Evolutionary conservation across 371 early-diverging fungal genomes (phyloP).

Genomic region (Actinomortierella wolfii): DNA sequence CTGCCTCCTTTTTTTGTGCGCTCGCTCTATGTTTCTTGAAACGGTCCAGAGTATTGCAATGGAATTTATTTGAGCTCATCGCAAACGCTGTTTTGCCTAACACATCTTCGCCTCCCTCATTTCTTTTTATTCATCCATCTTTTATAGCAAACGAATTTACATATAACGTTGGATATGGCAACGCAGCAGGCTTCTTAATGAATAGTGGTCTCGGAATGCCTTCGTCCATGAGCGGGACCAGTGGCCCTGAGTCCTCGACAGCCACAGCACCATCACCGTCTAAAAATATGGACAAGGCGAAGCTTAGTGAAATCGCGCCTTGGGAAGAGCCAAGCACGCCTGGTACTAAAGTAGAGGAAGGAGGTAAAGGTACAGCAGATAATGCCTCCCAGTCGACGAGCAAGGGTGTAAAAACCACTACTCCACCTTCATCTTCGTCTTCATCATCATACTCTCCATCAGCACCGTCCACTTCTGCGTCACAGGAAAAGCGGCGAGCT

Average conservation of each 20-base stretch:
- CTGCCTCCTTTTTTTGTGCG: not conserved
- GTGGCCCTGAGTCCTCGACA: too few species aligned
- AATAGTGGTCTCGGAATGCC: conserved; percentile 63
- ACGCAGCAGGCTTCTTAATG: conserved; percentile 88
- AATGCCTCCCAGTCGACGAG: too few species aligned
- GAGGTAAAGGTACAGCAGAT: too few species aligned
- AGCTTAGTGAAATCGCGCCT: not conserved
- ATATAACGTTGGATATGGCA: conserved; percentile 88
- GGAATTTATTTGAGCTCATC: too few species aligned
- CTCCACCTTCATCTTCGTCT: conserved; percentile 7
- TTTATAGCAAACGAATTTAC: conserved; percentile 69
- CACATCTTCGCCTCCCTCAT: too few species aligned
- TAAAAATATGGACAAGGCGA: too few species aligned
- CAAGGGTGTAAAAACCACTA: too few species aligned
- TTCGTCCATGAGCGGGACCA: conserved; percentile 28
- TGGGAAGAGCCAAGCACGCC: not conserved
- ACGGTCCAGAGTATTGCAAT: not conserved
- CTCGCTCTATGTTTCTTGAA: not conserved
- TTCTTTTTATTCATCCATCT: not conserved
- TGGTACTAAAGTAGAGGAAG: too few species aligned
- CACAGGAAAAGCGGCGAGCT: conserved; percentile 1
- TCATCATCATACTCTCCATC: conserved; percentile 2
- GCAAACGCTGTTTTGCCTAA: too few species aligned
- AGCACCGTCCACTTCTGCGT: not conserved
- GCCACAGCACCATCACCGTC: too few species aligned